Evolutionary conservation across 2,329 filamentous ascomycete species (phyloP).

Genomic region (Alternaria burnsii): DNA sequence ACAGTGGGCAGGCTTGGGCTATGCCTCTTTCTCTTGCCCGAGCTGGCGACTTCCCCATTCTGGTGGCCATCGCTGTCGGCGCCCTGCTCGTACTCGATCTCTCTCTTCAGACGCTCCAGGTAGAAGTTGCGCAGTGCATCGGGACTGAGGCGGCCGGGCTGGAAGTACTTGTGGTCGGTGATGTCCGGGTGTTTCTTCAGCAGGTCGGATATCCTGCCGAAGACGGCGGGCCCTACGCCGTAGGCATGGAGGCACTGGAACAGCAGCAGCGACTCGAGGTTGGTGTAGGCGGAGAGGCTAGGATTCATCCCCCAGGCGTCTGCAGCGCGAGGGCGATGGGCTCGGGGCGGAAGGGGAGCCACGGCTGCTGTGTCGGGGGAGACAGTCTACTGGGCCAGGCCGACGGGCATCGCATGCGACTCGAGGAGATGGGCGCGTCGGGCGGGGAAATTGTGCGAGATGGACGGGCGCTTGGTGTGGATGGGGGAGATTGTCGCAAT

Average conservation of each 20-base stretch:
- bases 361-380: slow-evolving; percentile 42
- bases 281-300: slow-evolving; percentile 74
- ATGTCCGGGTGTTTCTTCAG: slow-evolving; percentile 79
- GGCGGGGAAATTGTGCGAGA: slow-evolving; percentile 26
- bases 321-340: slow-evolving; percentile 42
- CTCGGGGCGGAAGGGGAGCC: slow-evolving; percentile 46
- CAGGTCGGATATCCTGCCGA: slow-evolving; percentile 75
- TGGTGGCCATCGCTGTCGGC: slow-evolving; percentile 53
- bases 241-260: slow-evolving; percentile 79
- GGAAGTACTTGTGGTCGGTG: slow-evolving; percentile 73
- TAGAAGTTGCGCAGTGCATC: slow-evolving; percentile 84
- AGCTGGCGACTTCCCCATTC: slow-evolving; percentile 52
- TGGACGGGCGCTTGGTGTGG: slow-evolving; percentile 20
- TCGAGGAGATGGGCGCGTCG: slow-evolving; percentile 22
- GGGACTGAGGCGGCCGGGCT: slow-evolving; percentile 76
- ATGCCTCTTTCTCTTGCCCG: slow-evolving; percentile 74
- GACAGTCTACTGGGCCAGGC: slow-evolving; percentile 35
- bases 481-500: slow-evolving; percentile 20
- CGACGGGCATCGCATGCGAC: slow-evolving; percentile 34
- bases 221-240: slow-evolving; percentile 71
- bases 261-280: slow-evolving; percentile 84
- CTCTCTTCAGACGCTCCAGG: slow-evolving; percentile 76
- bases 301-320: slow-evolving; percentile 62
- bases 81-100: slow-evolving; percentile 64
- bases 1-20: slow-evolving; percentile 70